A percentile compares a stretch with the other conserved stretches of the same genome.
Conservation (phyloP, 805 yeast species). For the Saccharomycopsis babjevae region DNA sequence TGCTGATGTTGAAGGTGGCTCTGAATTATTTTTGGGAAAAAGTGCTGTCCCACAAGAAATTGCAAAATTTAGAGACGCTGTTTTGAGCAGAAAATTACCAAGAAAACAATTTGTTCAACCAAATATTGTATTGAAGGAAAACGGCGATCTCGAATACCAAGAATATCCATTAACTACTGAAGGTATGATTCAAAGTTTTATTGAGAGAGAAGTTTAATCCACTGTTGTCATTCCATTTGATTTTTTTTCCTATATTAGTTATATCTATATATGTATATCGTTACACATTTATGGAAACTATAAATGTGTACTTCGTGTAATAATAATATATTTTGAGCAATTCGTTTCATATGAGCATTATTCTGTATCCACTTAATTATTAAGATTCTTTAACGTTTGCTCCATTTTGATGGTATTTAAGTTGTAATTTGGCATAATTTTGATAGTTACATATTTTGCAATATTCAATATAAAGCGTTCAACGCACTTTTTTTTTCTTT, state of each 20-base stretch:
- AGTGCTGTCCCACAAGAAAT: constrained; percentile 59
- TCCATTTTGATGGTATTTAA: neutral
- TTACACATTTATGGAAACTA: neutral
- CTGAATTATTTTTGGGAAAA: constrained; percentile 51
- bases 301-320: neutral
- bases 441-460: too few species aligned
- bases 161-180: constrained; percentile 66
- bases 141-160: constrained; percentile 28
- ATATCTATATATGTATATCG: neutral
- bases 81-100: constrained; percentile 65
- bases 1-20: constrained; percentile 60
- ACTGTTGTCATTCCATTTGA: neutral
- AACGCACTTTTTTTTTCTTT: neutral
- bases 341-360: neutral
- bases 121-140: constrained; percentile 42
- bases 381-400: neutral
- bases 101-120: constrained; percentile 80
- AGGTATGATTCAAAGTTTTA: constrained; percentile 74
- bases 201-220: constrained; percentile 39
- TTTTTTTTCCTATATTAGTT: neutral
- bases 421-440: neutral
- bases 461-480: neutral
- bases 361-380: neutral
- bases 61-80: constrained; percentile 55
- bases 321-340: neutral